These are phyloP conservation scores for Senecio squalidus DNA, from an alignment of 140 eudicot genomes.

Conservation along the genomic window DNA sequence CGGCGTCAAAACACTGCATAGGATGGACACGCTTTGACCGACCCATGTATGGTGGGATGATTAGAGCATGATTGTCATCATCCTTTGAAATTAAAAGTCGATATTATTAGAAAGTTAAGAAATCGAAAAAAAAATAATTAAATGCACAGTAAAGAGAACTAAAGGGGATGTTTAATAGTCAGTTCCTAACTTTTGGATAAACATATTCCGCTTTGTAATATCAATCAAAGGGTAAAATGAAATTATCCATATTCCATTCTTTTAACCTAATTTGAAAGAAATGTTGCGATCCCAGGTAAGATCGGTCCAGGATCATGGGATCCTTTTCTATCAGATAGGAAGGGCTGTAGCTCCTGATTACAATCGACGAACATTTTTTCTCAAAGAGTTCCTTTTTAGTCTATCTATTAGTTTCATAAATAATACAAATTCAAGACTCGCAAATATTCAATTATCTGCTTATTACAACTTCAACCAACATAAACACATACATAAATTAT, in stretches of 20 bases:
- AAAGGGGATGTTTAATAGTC: background rate
- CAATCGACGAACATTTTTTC: background rate
- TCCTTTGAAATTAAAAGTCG: slow-evolving; percentile 22
- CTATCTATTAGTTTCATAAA: too few species aligned
- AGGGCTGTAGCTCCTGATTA: too few species aligned
- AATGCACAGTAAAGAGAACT: slow-evolving; percentile 9
- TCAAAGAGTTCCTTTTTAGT: background rate
- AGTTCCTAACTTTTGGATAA: background rate
- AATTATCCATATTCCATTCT: background rate
- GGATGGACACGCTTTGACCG: slow-evolving; percentile 31
- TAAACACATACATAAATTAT: background rate
- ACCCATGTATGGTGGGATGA: slow-evolving; percentile 34
- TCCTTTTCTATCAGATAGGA: too few species aligned
- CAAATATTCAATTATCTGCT: background rate
- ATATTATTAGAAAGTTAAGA: background rate
- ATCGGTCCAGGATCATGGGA: too few species aligned
- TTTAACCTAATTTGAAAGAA: background rate
- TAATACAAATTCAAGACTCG: too few species aligned
- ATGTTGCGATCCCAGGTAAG: too few species aligned
- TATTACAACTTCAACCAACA: slow-evolving; percentile 1
- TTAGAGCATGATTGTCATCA: slow-evolving; percentile 38
- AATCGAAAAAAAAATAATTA: background rate
- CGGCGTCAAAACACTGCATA: slow-evolving; percentile 34
- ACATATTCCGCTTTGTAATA: background rate
- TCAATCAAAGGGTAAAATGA: background rate